A percentile compares a stretch with the other conserved stretches of the same genome.
These are phyloP conservation scores for Suhomyces kilbournensis DNA, from an alignment of 805 yeast species.

Conservation along the genomic window DNA sequence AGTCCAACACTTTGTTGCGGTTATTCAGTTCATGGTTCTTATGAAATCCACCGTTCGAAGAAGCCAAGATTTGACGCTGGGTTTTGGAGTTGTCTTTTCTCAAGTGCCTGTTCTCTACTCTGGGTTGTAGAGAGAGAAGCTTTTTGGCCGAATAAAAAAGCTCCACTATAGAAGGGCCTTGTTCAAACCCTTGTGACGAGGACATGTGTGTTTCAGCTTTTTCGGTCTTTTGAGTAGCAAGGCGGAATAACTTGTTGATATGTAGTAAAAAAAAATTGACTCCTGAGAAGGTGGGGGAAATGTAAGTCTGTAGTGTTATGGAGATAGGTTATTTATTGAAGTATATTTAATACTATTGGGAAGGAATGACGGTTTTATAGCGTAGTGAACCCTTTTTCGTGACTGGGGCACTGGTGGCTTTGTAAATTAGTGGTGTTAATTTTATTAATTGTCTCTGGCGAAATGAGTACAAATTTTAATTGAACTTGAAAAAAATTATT, in stretches of 20 bases:
- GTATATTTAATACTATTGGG: too few species aligned
- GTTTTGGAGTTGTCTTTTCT: conserved; percentile 30
- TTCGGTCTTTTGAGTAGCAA: not conserved
- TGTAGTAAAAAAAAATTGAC: not conserved
- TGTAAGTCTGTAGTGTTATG: not conserved
- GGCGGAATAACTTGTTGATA: not conserved
- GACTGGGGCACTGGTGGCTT: not conserved
- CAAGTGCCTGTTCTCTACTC: conserved; percentile 38
- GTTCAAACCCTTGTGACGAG: conserved; percentile 10
- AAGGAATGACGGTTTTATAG: not conserved
- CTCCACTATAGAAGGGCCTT: conserved; percentile 39
- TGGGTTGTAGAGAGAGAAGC: conserved; percentile 34
- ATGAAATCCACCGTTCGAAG: not conserved
- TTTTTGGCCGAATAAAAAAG: conserved; percentile 42
- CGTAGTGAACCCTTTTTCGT: too few species aligned
- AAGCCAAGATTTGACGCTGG: conserved; percentile 15
- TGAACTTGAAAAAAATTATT: not conserved
- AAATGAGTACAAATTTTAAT: not conserved
- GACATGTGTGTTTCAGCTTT: not conserved
- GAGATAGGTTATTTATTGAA: too few species aligned
- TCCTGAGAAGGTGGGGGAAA: not conserved
- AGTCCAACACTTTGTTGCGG: conserved; percentile 28
- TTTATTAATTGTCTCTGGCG: not conserved
- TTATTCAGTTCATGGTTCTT: conserved; percentile 3
- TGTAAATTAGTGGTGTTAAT: not conserved